Conservation (phyloP, 139 green algal species). For the Trebouxia sp. region DNA sequence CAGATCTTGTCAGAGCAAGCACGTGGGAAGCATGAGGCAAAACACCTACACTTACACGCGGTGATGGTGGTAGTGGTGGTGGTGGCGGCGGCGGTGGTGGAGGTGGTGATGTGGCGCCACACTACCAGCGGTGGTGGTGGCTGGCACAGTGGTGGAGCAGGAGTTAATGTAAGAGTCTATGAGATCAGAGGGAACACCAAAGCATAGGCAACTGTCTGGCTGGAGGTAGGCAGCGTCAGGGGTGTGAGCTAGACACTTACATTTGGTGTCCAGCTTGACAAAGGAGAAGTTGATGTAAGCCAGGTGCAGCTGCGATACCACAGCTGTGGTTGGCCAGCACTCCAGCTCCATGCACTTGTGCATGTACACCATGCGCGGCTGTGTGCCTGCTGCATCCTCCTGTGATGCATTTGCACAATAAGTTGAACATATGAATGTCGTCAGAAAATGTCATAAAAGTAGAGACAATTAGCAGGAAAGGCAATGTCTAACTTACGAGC, state of each 20-base stretch:
- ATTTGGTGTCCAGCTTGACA: background rate
- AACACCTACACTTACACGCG: too few relatives aligned
- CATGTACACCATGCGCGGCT: constrained; percentile 9
- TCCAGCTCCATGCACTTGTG: constrained; percentile 14
- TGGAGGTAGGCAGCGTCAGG: background rate
- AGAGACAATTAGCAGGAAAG: background rate
- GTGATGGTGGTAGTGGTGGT: too few relatives aligned
- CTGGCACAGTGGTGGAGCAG: too few relatives aligned
- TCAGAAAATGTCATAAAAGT: background rate
- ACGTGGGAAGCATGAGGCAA: too few relatives aligned
- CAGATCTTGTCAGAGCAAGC: too few relatives aligned
- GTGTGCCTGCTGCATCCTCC: background rate
- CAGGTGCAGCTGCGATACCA: constrained; percentile 19
- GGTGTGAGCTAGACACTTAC: background rate
- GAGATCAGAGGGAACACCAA: background rate
- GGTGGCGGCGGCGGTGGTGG: background rate
- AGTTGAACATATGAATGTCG: background rate
- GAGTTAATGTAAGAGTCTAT: background rate
- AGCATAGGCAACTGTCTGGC: background rate
- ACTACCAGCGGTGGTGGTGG: too few relatives aligned
- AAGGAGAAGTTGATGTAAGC: constrained; percentile 12
- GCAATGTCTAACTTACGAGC: background rate
- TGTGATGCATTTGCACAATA: too few relatives aligned
- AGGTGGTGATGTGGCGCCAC: background rate
- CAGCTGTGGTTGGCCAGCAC: background rate